A percentile compares a stretch with the other conserved stretches of the same genome.
phyloP scores from a whole-genome alignment of 805 yeast genomes.

The Pichia phayaonensis region DNA sequence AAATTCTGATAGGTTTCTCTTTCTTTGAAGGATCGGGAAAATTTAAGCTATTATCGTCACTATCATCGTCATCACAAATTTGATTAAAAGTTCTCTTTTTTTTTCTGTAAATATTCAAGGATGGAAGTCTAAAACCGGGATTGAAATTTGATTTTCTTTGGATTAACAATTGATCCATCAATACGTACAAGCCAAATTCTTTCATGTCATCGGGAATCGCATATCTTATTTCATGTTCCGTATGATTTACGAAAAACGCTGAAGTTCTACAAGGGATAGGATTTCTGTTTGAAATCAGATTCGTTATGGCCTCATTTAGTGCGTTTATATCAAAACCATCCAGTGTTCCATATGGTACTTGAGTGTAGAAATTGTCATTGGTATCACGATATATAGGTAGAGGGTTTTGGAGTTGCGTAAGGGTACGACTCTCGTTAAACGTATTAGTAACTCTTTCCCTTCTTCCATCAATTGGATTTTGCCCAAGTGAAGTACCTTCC shows the following conservation, averaged over 20 bases:
- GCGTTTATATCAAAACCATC: background rate
- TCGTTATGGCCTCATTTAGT: background rate
- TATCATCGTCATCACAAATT: constrained; percentile 3
- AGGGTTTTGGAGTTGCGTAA: too few species aligned
- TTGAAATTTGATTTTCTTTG: constrained; percentile 10
- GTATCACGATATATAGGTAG: too few species aligned
- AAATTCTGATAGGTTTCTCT: background rate
- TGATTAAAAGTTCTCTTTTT: constrained; percentile 14
- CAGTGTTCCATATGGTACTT: background rate
- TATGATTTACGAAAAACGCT: constrained; percentile 20
- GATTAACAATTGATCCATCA: constrained; percentile 22
- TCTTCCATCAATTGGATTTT: background rate
- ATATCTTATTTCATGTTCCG: constrained; percentile 17
- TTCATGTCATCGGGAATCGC: constrained; percentile 16
- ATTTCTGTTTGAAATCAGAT: background rate
- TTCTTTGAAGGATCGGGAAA: background rate
- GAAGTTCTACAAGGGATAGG: constrained; percentile 11
- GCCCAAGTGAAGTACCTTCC: background rate
- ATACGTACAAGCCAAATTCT: constrained; percentile 19
- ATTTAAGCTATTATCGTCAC: background rate
- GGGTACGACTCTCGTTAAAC: too few species aligned
- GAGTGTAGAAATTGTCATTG: too few species aligned
- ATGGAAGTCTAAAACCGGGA: too few species aligned
- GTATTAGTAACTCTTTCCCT: background rate
- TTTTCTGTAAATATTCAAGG: too few species aligned